Evolutionary conservation across 2,329 filamentous ascomycete species (phyloP).

Genomic region (Botrytis paeoniae): DNA sequence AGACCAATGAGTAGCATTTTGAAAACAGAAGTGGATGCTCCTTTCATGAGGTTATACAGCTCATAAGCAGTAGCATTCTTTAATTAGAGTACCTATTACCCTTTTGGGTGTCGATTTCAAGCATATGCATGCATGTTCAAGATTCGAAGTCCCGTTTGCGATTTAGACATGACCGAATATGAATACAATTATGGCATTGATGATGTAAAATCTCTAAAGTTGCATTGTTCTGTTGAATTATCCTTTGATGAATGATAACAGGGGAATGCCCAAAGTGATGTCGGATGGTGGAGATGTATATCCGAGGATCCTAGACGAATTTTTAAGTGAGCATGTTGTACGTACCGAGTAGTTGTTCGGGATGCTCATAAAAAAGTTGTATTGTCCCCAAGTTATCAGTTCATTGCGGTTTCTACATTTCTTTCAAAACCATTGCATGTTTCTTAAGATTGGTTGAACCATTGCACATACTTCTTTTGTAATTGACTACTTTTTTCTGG

Average conservation of each 20-base stretch:
- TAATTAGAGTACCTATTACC: neutral
- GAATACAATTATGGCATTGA: neutral
- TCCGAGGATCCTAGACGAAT: slow-evolving; percentile 2
- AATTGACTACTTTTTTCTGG: neutral
- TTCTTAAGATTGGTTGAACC: neutral
- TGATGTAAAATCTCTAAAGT: slow-evolving; percentile 3
- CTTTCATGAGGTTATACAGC: neutral
- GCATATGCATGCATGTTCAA: neutral
- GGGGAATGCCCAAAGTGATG: neutral
- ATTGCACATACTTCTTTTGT: neutral
- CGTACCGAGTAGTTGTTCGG: neutral
- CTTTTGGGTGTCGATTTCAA: neutral
- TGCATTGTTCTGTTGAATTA: slow-evolving; percentile 4
- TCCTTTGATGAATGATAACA: slow-evolving; percentile 3
- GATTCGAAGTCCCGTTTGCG: neutral
- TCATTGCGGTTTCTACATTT: neutral
- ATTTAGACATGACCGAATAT: neutral
- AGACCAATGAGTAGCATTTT: neutral
- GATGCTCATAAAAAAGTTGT: slow-evolving; percentile 9
- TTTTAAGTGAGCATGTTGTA: neutral
- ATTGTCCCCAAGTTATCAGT: neutral
- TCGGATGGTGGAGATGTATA: neutral
- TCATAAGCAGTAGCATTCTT: neutral
- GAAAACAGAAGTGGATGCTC: neutral
- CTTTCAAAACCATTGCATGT: neutral